Evolutionary conservation across 108 stramenopile species (phyloP), one percentile per base, ranked within the genome.

Genomic region (Cyclostephanos tholiformis): DNA sequence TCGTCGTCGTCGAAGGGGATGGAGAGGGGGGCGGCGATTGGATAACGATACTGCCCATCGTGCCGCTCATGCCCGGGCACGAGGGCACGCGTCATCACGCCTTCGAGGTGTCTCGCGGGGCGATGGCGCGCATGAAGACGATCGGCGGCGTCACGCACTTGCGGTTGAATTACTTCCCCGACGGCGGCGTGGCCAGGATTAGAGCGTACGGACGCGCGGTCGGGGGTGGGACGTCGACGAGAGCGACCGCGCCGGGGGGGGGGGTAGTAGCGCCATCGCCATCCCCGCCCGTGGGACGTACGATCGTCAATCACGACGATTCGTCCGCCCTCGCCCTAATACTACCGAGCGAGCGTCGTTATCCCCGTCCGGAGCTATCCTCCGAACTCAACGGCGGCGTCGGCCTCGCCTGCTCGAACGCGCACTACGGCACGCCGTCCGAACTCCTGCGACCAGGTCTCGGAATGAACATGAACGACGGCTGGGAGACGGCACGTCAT

Each of bases 401-500:
- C 1, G 93, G 91, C 22, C n/a, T 90, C 22, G 78, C 75, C 12
- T 91, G 90, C 67, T 95, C 95, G 63, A 92, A 97, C 74, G 88
- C 90, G 52, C 97, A 97, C 79, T 97, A 91, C 74, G 97, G 97
- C 39, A 89, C 88, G 19, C 96, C 97, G 25, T 82, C 80, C 63
- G 87, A 94, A 48, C 70, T 97, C 26, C 82, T 97, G 43, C 86
- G 86, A 57, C 67, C 87, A 27, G 61, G 75, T 63, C 59, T 83
- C 32, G 87, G 97, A 43, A 77, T 72, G 51, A 91, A 92, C 75
- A 96, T 96, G 97, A 92, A 94, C 16, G 96, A 96, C 72, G 96
- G 96, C 19, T 96, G 96, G 95, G 97, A 96, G 63, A 97, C 95
- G 23, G 96, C 97, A 2, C 79, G 97, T 27, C 94, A 97, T 71